Conservation (phyloP, 495 filamentous ascomycete genomes). For the Friedmanniomyces endolithicus region DNA sequence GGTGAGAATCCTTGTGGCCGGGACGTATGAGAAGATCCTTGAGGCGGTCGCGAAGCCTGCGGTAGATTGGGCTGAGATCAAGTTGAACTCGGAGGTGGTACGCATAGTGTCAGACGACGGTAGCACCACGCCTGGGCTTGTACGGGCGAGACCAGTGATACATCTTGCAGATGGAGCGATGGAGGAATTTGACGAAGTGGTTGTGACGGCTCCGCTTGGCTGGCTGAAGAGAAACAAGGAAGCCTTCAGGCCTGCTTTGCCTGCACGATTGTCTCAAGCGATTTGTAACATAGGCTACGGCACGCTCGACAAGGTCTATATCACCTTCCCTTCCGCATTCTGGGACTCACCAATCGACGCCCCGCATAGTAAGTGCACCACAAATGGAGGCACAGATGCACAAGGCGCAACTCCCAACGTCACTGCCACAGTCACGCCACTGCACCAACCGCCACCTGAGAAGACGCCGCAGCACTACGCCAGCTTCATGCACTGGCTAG, state of each 20-base stretch:
- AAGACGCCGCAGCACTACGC: constrained; percentile 30
- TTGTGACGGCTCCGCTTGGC: constrained; percentile 75
- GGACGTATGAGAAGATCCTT: constrained; percentile 71
- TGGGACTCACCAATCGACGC: constrained; percentile 33
- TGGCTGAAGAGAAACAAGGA: constrained; percentile 69
- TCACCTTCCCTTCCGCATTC: constrained; percentile 67
- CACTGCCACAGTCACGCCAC: constrained; percentile 25
- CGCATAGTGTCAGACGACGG: constrained; percentile 30
- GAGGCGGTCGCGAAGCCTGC: constrained; percentile 52
- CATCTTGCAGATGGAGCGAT: constrained; percentile 40
- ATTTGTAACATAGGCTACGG: constrained; percentile 77
- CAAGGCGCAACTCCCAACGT: constrained; percentile 21
- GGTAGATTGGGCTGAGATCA: constrained; percentile 49
- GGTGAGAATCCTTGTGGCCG: constrained; percentile 83
- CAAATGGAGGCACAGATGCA: neutral
- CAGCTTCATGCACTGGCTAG: constrained; percentile 56
- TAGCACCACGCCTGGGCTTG: constrained; percentile 22
- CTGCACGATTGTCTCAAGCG: constrained; percentile 50
- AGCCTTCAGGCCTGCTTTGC: constrained; percentile 60
- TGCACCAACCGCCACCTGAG: constrained; percentile 21
- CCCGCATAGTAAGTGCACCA: neutral
- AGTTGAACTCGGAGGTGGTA: constrained; percentile 45
- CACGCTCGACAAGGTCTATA: constrained; percentile 81
- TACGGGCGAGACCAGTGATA: constrained; percentile 29
- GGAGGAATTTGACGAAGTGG: constrained; percentile 65